Percentiles rank a stretch among this genome's conserved stretches.
phyloP scores from a whole-genome alignment of 2,329 filamentous ascomycete species.

The Exophiala viscosa region DNA sequence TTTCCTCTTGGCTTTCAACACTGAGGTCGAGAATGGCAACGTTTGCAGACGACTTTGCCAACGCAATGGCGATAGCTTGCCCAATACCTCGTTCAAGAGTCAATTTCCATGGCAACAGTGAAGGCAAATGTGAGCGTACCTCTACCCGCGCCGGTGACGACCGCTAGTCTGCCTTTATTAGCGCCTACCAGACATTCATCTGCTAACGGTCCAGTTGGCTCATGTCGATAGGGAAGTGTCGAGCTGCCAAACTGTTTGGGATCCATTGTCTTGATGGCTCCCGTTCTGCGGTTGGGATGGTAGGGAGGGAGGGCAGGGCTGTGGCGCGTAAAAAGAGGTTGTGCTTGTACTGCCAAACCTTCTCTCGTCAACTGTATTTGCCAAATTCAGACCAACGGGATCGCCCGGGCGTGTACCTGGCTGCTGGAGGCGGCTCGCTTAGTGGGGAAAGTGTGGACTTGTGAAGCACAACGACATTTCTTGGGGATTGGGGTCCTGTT shows the following conservation, averaged over 20 bases:
- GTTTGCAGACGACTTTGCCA: constrained; percentile 22
- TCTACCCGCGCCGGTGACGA: constrained; percentile 5
- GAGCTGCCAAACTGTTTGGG: not conserved
- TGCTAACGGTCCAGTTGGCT: constrained; percentile 1
- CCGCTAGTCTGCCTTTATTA: constrained; percentile 5
- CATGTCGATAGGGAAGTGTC: not conserved
- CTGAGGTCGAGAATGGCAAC: constrained; percentile 27
- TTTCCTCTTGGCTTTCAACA: constrained; percentile 6
- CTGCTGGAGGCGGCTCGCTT: no score
- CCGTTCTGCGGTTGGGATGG: no score
- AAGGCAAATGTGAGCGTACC: not conserved
- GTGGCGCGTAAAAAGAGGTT: no score
- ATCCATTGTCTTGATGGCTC: not conserved
- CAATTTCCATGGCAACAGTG: not conserved
- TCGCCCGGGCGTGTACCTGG: no score
- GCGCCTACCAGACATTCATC: not conserved
- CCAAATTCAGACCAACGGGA: no score
- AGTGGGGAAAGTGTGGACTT: no score
- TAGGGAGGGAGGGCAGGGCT: no score
- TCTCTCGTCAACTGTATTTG: no score
- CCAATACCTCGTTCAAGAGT: not conserved
- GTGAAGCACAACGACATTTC: no score
- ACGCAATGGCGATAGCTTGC: constrained; percentile 23
- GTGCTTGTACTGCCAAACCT: no score
- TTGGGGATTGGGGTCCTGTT: no score